These are phyloP conservation scores for Drechslerella coelobrocha DNA, from an alignment of 2,329 filamentous ascomycete genomes.

Conservation along the genomic window DNA sequence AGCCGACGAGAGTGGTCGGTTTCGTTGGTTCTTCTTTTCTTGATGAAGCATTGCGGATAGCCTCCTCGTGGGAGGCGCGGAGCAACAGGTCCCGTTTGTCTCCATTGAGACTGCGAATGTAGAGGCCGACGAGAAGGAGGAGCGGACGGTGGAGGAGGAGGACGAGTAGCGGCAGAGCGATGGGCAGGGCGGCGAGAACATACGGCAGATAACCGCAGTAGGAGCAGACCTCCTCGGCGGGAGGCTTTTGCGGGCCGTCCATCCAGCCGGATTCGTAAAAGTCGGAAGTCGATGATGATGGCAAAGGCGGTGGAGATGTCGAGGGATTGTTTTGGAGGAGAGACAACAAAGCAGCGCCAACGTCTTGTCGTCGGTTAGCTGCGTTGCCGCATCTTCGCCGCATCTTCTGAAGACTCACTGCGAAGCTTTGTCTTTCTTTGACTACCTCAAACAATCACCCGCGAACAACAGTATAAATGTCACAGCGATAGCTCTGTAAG, in stretches of 20 bases:
- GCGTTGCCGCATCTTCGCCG: slow-evolving; percentile 33
- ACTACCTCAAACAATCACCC: background rate
- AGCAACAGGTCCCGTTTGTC: slow-evolving; percentile 34
- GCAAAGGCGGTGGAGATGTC: background rate
- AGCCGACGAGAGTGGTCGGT: slow-evolving; percentile 71
- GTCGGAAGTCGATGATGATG: slow-evolving; percentile 3
- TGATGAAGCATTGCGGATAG: background rate
- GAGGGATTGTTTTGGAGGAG: background rate
- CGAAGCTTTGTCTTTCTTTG: background rate
- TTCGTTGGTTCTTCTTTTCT: slow-evolving; percentile 8
- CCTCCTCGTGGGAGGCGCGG: slow-evolving; percentile 16
- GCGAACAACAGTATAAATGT: no score
- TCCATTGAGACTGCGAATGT: slow-evolving; percentile 35
- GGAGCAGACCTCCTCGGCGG: slow-evolving; percentile 27
- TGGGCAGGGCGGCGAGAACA: slow-evolving; percentile 19
- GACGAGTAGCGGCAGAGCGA: slow-evolving; percentile 28
- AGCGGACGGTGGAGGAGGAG: slow-evolving; percentile 28
- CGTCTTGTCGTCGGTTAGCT: background rate
- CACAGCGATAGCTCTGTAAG: no score
- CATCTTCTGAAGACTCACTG: slow-evolving; percentile 30
- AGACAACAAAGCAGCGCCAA: background rate
- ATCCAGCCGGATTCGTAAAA: background rate
- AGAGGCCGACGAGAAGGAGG: slow-evolving; percentile 27
- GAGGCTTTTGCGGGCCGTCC: slow-evolving; percentile 7
- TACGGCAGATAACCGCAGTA: slow-evolving; percentile 30